Evolutionary conservation across 2,329 filamentous ascomycete genomes (phyloP).

Genomic region (Xylaria sp.): DNA sequence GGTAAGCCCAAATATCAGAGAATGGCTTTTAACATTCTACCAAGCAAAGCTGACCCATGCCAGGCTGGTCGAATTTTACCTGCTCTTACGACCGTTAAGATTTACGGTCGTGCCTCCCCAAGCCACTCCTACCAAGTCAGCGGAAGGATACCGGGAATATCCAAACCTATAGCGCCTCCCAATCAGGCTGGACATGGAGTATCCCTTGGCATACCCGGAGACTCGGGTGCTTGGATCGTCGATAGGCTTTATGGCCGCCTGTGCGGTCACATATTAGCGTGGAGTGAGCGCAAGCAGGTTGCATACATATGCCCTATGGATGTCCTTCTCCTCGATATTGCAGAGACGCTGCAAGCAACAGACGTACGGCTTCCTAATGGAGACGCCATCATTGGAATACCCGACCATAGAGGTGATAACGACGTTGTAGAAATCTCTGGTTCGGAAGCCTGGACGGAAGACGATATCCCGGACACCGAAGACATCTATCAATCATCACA

Average conservation of each 20-base stretch:
- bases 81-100: constrained; percentile 84
- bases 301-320: constrained; percentile 98
- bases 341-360: constrained; percentile 76
- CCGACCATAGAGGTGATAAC: constrained; percentile 44
- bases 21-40: background rate
- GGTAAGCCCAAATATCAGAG: constrained; percentile 36
- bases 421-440: constrained; percentile 48
- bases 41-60: constrained; percentile 8
- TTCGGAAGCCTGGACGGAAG: constrained; percentile 41
- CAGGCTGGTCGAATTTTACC: constrained; percentile 80
- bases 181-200: constrained; percentile 40
- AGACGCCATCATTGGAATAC: constrained; percentile 54
- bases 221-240: constrained; percentile 93
- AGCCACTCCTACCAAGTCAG: constrained; percentile 75
- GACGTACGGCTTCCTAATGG: constrained; percentile 78
- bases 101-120: constrained; percentile 84
- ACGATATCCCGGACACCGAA: constrained; percentile 39
- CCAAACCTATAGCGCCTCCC: constrained; percentile 34
- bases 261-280: constrained; percentile 91
- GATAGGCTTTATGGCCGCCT: constrained; percentile 81
- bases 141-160: constrained; percentile 50
- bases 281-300: constrained; percentile 80
- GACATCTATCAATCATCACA: constrained; percentile 24
- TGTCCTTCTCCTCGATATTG: constrained; percentile 85
- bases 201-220: constrained; percentile 78